Evolutionary conservation across 2,329 filamentous ascomycete genomes (phyloP).

Genomic region (Verticillium isaacii): DNA sequence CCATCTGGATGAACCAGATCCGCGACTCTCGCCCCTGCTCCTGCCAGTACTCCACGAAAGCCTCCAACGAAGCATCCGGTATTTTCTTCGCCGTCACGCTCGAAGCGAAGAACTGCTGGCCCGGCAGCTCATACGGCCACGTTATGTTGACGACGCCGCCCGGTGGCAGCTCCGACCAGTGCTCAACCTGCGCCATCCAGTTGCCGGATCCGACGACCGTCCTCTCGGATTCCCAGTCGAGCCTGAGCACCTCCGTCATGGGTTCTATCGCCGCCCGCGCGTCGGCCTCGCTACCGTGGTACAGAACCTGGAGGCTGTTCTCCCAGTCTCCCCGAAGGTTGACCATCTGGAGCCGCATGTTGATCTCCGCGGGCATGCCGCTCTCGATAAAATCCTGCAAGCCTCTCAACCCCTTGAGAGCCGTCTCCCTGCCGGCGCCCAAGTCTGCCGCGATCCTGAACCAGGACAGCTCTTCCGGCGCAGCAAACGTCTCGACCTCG

Average conservation of each 20-base stretch:
- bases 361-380: conserved; percentile 18
- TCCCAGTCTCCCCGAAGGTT: not conserved
- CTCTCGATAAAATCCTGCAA: conserved; percentile 19
- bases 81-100: conserved; percentile 23
- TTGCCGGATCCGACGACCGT: conserved; percentile 1
- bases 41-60: conserved; percentile 21
- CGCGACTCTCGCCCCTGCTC: not conserved
- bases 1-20: conserved; percentile 18
- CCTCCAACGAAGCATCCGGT: conserved; percentile 14
- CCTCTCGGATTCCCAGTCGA: conserved; percentile 2
- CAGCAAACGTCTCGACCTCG: conserved; percentile 32
- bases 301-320: conserved; percentile 21
- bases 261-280: conserved; percentile 14
- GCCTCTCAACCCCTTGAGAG: conserved; percentile 15
- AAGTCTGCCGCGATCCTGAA: not conserved
- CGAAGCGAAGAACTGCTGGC: not conserved
- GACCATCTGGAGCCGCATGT: conserved; percentile 17
- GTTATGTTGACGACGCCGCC: conserved; percentile 4
- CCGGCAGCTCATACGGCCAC: not conserved
- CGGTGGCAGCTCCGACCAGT: conserved; percentile 2
- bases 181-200: conserved; percentile 17
- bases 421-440: not conserved
- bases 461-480: conserved; percentile 23
- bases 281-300: conserved; percentile 16
- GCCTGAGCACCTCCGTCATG: conserved; percentile 10